These are phyloP conservation scores for Gynandropsis gynandra DNA, from an alignment of 345 rosid genomes.

Conservation along the genomic window DNA sequence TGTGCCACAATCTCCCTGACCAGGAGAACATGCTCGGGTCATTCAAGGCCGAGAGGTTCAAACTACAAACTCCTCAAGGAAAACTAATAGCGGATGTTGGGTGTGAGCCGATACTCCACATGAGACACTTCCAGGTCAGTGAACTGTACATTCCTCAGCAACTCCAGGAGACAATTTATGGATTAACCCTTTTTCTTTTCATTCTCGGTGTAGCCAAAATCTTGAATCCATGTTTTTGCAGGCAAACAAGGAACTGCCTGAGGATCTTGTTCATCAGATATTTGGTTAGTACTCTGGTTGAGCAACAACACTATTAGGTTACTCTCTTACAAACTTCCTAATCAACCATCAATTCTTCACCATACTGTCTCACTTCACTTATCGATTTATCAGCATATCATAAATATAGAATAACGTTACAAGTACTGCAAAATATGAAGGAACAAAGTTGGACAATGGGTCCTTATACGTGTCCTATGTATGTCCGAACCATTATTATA, in stretches of 20 bases:
- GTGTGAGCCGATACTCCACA: constrained; percentile 91
- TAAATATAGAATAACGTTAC: too few species aligned
- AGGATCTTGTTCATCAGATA: constrained; percentile 54
- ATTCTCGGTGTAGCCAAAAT: not conserved
- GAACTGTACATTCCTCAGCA: not conserved
- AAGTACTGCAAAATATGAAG: too few species aligned
- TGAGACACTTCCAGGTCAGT: constrained; percentile 92
- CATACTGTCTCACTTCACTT: too few species aligned
- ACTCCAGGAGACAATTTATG: not conserved
- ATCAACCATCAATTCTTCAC: too few species aligned
- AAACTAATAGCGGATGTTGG: constrained; percentile 95
- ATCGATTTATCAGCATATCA: too few species aligned
- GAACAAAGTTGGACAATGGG: too few species aligned
- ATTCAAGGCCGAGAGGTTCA: constrained; percentile 65
- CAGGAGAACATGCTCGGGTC: constrained; percentile 32
- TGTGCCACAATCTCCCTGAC: constrained; percentile 71
- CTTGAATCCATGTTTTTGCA: constrained; percentile 25
- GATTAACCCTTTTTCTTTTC: not conserved
- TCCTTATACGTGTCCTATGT: too few species aligned
- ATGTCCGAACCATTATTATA: too few species aligned
- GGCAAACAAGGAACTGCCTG: constrained; percentile 70
- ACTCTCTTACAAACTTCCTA: too few species aligned
- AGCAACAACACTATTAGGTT: not conserved
- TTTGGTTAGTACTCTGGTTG: constrained; percentile 22
- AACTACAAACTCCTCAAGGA: constrained; percentile 55